phyloP scores from a whole-genome alignment of 2,329 filamentous ascomycete genomes.

The Orbilia ellipsospora region DNA sequence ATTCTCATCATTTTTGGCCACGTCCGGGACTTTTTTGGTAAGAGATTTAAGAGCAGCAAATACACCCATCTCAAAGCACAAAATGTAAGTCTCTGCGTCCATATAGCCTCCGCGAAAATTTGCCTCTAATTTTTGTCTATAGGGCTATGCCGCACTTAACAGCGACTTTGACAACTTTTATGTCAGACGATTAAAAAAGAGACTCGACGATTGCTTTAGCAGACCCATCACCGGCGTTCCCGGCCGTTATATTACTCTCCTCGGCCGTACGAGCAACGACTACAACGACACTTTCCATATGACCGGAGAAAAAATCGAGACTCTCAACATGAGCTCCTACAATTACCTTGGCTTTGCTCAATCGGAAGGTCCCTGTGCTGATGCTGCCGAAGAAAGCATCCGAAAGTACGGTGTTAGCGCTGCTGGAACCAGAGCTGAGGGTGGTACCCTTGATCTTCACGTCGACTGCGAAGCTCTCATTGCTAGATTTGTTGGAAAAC shows the following conservation, averaged over 20 bases:
- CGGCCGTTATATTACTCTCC: constrained; percentile 89
- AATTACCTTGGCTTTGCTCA: constrained; percentile 99
- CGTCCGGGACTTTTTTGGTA: constrained; percentile 96
- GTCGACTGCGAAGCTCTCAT: constrained; percentile 89
- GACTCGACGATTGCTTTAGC: constrained; percentile 96
- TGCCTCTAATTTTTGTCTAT: constrained; percentile 23
- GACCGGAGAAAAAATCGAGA: constrained; percentile 91
- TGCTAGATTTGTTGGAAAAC: constrained; percentile 92
- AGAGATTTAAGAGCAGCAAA: constrained; percentile 87
- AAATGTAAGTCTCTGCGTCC: constrained; percentile 65
- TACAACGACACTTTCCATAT: constrained; percentile 91
- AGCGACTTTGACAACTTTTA: constrained; percentile 99
- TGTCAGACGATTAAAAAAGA: constrained; percentile 87
- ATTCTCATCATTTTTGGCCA: constrained; percentile 96
- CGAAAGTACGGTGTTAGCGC: constrained; percentile 85
- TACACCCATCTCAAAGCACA: constrained; percentile 84
- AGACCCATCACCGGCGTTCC: constrained; percentile 92
- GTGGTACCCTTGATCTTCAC: constrained; percentile 86
- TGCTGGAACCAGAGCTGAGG: constrained; percentile 82
- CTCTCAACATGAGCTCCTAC: constrained; percentile 98
- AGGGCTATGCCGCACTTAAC: constrained; percentile 91
- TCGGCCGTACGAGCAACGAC: constrained; percentile 90
- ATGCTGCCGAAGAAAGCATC: constrained; percentile 86
- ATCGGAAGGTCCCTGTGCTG: constrained; percentile 94
- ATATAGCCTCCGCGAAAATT: neutral